Conservation (phyloP, 2,329 filamentous ascomycete genomes). For the Aspergillus nomiae region DNA sequence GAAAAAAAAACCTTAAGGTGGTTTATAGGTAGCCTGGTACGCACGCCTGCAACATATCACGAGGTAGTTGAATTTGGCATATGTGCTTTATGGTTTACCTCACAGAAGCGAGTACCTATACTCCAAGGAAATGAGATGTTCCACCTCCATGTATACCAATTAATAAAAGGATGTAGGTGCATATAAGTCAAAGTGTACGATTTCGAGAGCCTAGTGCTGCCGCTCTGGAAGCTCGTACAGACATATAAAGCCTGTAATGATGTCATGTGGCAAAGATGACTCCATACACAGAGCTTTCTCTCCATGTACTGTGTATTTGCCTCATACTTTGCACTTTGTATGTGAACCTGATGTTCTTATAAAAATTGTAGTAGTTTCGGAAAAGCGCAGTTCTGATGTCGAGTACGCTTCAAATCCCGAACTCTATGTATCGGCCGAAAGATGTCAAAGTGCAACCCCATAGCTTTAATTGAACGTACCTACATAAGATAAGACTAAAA, state of each 20-base stretch:
- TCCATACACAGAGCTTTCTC: neutral
- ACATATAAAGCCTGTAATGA: neutral
- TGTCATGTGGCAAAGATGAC: neutral
- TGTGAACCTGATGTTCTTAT: too few relatives aligned
- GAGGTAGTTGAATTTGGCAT: neutral
- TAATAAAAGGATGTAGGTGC: neutral
- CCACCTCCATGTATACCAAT: neutral
- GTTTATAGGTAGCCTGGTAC: neutral
- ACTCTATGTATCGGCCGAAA: conserved; percentile 1
- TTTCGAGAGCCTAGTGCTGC: too few relatives aligned
- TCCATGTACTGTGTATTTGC: neutral
- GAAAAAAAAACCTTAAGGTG: too few relatives aligned
- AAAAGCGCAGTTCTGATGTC: neutral
- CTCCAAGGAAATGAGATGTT: neutral
- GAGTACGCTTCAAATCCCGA: neutral
- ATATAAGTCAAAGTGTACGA: neutral
- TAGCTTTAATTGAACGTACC: neutral
- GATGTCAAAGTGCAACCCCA: neutral
- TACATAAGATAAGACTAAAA: conserved; percentile 1
- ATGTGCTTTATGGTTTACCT: neutral
- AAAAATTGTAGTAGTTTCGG: neutral
- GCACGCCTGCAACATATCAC: neutral
- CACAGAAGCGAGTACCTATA: neutral
- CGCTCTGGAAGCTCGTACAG: neutral
- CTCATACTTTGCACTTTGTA: too few relatives aligned